Conservation (phyloP, 192 early-diverging fungal genomes). For the Rhizophagus clarus region DNA sequence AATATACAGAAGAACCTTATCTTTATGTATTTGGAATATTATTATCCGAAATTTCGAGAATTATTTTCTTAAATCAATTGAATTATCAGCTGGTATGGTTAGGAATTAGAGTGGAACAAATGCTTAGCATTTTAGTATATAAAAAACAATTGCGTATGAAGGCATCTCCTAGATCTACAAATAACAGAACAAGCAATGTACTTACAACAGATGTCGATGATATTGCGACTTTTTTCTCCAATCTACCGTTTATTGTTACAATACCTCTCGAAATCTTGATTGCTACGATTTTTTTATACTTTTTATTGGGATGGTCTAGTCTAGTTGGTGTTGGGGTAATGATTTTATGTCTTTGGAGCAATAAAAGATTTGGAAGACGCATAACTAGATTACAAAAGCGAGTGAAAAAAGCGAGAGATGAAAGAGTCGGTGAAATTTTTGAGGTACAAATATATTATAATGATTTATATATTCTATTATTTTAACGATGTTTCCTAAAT, state of each 20-base stretch:
- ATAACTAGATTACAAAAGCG: slow-evolving; percentile 55
- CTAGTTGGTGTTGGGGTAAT: slow-evolving; percentile 79
- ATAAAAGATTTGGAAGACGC: slow-evolving; percentile 57
- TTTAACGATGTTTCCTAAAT: background rate
- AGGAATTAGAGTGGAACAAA: slow-evolving; percentile 54
- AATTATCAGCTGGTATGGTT: slow-evolving; percentile 54
- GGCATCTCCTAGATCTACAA: slow-evolving; percentile 46
- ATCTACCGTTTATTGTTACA: slow-evolving; percentile 65
- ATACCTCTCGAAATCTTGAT: slow-evolving; percentile 71
- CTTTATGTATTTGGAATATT: slow-evolving; percentile 54
- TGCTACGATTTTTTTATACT: slow-evolving; percentile 68
- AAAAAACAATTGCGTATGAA: slow-evolving; percentile 50
- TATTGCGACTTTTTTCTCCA: slow-evolving; percentile 58
- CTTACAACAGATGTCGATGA: slow-evolving; percentile 74
- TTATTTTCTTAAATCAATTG: slow-evolving; percentile 48
- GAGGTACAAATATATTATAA: slow-evolving; percentile 49
- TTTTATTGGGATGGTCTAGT: slow-evolving; percentile 75
- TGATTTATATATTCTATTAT: background rate
- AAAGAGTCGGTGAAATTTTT: slow-evolving; percentile 74
- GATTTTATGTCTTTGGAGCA: slow-evolving; percentile 62
- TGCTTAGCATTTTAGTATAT: slow-evolving; percentile 56
- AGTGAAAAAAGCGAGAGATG: slow-evolving; percentile 65
- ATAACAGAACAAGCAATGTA: slow-evolving; percentile 57
- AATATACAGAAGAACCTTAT: slow-evolving; percentile 46
- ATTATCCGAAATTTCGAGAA: slow-evolving; percentile 39